Base-by-base conservation (phyloP, 257 asterid genomes). In the Ilex aquifolium region DNA sequence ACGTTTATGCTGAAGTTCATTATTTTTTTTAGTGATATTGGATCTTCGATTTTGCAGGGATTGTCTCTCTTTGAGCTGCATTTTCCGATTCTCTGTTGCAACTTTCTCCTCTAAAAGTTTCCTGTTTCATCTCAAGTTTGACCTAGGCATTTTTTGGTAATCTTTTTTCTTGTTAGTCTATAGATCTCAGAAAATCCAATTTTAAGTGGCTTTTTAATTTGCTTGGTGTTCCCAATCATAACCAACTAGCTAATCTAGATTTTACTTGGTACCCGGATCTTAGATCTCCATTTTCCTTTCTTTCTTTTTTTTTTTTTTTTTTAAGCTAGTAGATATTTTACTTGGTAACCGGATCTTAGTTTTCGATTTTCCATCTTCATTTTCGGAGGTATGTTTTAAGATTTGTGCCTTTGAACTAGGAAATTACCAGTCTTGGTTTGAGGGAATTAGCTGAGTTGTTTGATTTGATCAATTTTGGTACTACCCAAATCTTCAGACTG, bases 41-140 rank as follows among this genome's bases (percentile, higher is more conserved):
- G 62, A 39, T 65, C 54, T 57, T 55, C 63, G 52, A 57, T 73
- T 67, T 71, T 74, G 68, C 75, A 74, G 74, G 56, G 57, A 16
- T 70, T 72, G 27, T 70, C 62, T 53, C 60, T 36, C 59, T 16
- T 5, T 56, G 49, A 53, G 75, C 64, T 71, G 69, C 74, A 67
- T 76, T 66, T 14, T 55, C 14, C 39, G 75, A 56, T 62, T 69
- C 57, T 21, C 13, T 21, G 7, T 14, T 48, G 66, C 59, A 74
- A 64, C 79, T 55, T 12, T 32, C 27, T 21, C 27, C 27, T 21
- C 27, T 21, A 21, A 21, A 21, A 21, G 27, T 21, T 21, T 1
- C 10, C n/a, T 72, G 30, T 9, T 59, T 54, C 30, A 50, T n/a
- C n/a, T 42, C 2, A 52, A 4, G 53, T 40, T 59, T 61, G 44